Base-by-base conservation (phyloP, 1,284 basidiomycete species). In the Vanrija sp. region DNA sequence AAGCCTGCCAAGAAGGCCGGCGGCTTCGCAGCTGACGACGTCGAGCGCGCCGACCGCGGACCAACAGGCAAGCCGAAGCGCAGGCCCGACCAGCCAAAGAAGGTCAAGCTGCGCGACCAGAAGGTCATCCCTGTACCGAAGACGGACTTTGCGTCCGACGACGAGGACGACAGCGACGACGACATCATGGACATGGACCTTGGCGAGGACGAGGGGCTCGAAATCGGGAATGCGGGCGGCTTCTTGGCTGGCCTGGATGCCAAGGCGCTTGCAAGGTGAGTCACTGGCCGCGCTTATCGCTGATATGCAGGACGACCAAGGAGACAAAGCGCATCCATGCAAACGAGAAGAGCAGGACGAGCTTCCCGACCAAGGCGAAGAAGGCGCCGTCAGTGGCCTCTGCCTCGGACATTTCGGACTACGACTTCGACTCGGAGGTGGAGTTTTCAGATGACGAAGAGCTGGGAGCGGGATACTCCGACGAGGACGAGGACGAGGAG, bases 321-420 rank as follows among this genome's bases (percentile, higher is more conserved):
- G 77, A 78, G 63, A 73, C 72, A 15, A 67, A 73, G 34, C 61
- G 77, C 29, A 53, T 78, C 38, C 75, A 78, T 54, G 66, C 65
- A 5, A 57, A 74, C 16, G 62, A 66, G 15, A 77, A 77, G 58
- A 38, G 62, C 7, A 60, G 65, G 23, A 67, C 77, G 43, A 64
- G 63, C 15, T 55, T 77, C 34, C 73, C 76, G 1, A 63, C 67
- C 34, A 39, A 54, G 43, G 57, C 64, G 47, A 57, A 66, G 51
- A 62, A 66, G 42, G 61, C 65, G 5, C 59, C 66, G 12, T 64
- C 66, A 0, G 48, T 63, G 18, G 62, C 53, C 14, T 65, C 66
- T 15, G 60, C 60, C 14, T 68, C 65, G 6, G 65, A 61, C 49
- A 44, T 64, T 18, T 63, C 66, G 12, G 68, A 74, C 51, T 69